Percentiles rank a stretch among this genome's conserved stretches.
Conservation (phyloP, 495 filamentous ascomycete species). For the Trichoderma virens region DNA sequence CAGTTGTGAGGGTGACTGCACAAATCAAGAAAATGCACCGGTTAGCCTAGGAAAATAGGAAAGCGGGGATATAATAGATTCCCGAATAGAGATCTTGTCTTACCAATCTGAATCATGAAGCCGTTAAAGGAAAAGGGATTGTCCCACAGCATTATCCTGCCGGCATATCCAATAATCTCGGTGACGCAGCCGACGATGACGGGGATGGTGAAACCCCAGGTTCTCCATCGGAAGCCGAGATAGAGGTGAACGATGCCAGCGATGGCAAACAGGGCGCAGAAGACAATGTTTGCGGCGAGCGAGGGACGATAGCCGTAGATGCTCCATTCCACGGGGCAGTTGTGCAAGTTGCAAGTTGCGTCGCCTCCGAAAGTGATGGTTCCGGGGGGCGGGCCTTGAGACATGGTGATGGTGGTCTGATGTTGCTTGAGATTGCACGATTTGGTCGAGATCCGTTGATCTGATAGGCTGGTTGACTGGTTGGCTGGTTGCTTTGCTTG, state of each 20-base stretch:
- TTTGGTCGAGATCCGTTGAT: background rate
- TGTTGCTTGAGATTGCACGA: background rate
- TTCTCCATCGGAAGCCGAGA: slow-evolving; percentile 32
- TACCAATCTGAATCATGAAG: slow-evolving; percentile 43
- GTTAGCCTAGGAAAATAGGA: background rate
- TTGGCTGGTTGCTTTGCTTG: too few relatives aligned
- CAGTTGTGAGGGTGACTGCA: slow-evolving; percentile 45
- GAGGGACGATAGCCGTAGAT: slow-evolving; percentile 27
- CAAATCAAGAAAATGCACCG: background rate
- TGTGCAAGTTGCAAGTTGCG: slow-evolving; percentile 27
- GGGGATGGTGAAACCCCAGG: slow-evolving; percentile 31
- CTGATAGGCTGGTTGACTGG: background rate
- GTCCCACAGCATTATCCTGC: slow-evolving; percentile 35
- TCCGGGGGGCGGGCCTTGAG: background rate
- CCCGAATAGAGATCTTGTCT: slow-evolving; percentile 11
- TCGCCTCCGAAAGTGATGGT: slow-evolving; percentile 27
- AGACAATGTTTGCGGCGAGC: slow-evolving; percentile 20
- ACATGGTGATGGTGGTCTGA: background rate
- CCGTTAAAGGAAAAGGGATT: slow-evolving; percentile 40
- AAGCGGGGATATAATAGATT: background rate
- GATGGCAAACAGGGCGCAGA: slow-evolving; percentile 20
- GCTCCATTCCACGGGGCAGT: slow-evolving; percentile 27
- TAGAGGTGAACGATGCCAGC: slow-evolving; percentile 20
- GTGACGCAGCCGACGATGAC: slow-evolving; percentile 28
- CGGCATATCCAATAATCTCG: slow-evolving; percentile 44